Base-by-base conservation (phyloP, 176 grass and related monocot species). In the Triticum timopheevii region DNA sequence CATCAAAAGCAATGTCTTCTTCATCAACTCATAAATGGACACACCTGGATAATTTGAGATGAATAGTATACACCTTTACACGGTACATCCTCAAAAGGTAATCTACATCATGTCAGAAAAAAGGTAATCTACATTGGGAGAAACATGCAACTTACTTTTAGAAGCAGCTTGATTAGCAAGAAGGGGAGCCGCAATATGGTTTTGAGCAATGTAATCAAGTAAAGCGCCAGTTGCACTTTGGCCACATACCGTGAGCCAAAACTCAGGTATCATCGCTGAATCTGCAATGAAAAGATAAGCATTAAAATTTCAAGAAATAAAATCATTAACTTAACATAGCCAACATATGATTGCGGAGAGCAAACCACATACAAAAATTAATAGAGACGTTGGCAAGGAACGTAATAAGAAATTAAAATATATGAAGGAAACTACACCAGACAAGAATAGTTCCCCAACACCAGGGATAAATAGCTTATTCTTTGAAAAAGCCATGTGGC, bases 221-320 rank as follows among this genome's bases (percentile, higher is more conserved):
- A 98, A 88, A 78, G 92, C 96, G 50, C 96, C 93, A 30, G 91
- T 98, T 89, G 96, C 96, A 92, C 93, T 98, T 92, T 98, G 96
- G 34, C 96, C 96, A 78, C 96, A 93, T 91, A 94, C 90, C 40
- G 96, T 98, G 78, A 95, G 88, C 96, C 93, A 95, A 64, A 92
- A 95, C 74, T 90, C 96, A 63, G 92, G 93, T 10, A 95, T 35
- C 96, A 98, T 95, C 35, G 90, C 96, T 98, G 82, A 87, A 92
- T 72, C 62, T 83, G 50, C 20, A 82, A 68, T 17, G 44, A 80
- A 7, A 4, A 84, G 42, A 17, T 54, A 87, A n/a, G 8, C 49
- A 88, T 79, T 82, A 39, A 30, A 45, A 13, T 45, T 45, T 45
- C 11, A 3, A 45, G 10, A 45, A 45, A 45, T 45, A 45, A 45